Base-by-base conservation (phyloP, 163 green algal species). In the Scenedesmus sp. region DNA sequence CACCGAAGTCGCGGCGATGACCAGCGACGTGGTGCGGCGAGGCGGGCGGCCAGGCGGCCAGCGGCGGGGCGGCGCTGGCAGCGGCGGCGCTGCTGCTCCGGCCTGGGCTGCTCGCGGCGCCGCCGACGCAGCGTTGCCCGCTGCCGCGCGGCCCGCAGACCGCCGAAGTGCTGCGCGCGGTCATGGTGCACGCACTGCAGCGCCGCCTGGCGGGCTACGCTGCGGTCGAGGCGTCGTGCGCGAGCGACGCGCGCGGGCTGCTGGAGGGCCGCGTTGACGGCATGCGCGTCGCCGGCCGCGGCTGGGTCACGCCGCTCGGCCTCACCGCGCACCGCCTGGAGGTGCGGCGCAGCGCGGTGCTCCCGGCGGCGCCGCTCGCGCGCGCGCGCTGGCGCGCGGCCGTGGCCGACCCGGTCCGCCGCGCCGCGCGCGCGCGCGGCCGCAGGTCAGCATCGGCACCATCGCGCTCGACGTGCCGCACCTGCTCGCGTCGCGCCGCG, bases 291-390 rank as follows among this genome's bases (percentile, higher is more conserved):
- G 36, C 62, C 15, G 70, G 70, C 28, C 45, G 58, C 2, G 34
- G 70, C 56, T 78, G 70, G 70, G 42, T 51, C 22, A 78, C 70
- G 14, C 70, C 70, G 4, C 70, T 78, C 20, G 58, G 60, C 57
- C 58, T 78, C 42, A 78, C 70, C n/a, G 70, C 70, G 29, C 56
- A 78, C 29, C 26, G 13, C 48, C 58, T 78, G 24, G 34, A 70
- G 70, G 70, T 78, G 15, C 4, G 57, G 11, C 5, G 31, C 60
- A 47, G 10, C 47, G 14, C 11, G 57, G 11, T 65, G 28, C 6
- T 36, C n/a, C 6, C 18, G 24, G 57, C 57, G 17, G 31, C n/a
- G 31, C 9, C n/a, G 15, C n/a, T 60, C n/a, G 53, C n/a, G n/a
- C 53, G 6, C 22, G 53, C n/a, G 10, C 14, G 53, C 53, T 5